Conservation (phyloP, 1,284 basidiomycete genomes). For the Amylostereum areolatum region DNA sequence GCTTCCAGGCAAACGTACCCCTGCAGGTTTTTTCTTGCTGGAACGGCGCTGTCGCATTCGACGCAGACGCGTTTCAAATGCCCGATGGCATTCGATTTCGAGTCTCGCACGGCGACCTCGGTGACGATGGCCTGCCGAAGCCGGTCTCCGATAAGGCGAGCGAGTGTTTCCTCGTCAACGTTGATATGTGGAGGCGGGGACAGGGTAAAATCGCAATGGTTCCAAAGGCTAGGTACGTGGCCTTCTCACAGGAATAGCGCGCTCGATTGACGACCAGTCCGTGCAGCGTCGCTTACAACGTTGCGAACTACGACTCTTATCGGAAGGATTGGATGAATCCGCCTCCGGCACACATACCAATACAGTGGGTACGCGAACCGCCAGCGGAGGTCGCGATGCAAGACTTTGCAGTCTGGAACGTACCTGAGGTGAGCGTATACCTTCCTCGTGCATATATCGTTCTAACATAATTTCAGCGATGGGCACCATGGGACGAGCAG, state of each 20-base stretch:
- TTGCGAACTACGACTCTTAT: neutral
- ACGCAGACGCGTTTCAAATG: slow-evolving; percentile 17
- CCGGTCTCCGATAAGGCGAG: slow-evolving; percentile 24
- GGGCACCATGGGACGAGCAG: too few relatives aligned
- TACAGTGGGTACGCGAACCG: slow-evolving; percentile 3
- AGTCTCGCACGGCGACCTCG: slow-evolving; percentile 13
- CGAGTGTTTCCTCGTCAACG: slow-evolving; percentile 28
- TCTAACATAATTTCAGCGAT: neutral
- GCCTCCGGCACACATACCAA: neutral
- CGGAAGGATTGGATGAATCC: neutral
- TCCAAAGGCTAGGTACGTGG: slow-evolving; percentile 16
- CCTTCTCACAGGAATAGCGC: neutral
- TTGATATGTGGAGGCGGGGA: slow-evolving; percentile 33
- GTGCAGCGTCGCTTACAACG: slow-evolving; percentile 1
- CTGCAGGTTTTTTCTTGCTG: slow-evolving; percentile 37
- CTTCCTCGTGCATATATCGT: neutral
- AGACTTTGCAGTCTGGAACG: slow-evolving; percentile 1
- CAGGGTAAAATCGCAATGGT: slow-evolving; percentile 26
- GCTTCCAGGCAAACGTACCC: slow-evolving; percentile 24
- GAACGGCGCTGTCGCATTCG: slow-evolving; percentile 26
- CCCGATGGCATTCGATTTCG: slow-evolving; percentile 12
- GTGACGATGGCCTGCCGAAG: slow-evolving; percentile 1
- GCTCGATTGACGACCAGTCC: neutral
- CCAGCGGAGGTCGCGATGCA: slow-evolving; percentile 6
- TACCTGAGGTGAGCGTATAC: neutral